Evolutionary conservation across 2,329 filamentous ascomycete species (phyloP).

Genomic region (Bimuria novae-zelandiae): DNA sequence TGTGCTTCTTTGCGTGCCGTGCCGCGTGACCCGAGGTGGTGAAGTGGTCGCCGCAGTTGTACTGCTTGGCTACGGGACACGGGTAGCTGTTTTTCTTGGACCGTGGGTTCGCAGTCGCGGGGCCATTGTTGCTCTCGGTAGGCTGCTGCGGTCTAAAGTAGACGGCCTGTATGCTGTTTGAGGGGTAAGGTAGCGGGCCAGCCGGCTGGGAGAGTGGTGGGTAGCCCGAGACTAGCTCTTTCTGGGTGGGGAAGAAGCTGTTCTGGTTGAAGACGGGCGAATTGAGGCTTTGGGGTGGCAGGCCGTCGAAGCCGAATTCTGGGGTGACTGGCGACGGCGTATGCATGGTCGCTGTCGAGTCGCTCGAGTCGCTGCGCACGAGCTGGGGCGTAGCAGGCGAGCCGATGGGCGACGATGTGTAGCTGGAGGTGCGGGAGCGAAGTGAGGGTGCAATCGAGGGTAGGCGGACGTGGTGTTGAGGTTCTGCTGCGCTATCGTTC

Average conservation of each 20-base stretch:
- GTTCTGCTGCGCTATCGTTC: conserved; percentile 52
- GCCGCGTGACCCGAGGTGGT: conserved; percentile 86
- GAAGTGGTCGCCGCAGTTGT: conserved; percentile 77
- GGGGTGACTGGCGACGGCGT: conserved; percentile 55
- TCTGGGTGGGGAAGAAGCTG: conserved; percentile 35
- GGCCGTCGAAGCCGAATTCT: conserved; percentile 39
- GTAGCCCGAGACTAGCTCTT: conserved; percentile 32
- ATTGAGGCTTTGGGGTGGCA: conserved; percentile 23
- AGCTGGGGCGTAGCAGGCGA: conserved; percentile 54
- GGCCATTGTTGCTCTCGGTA: conserved; percentile 11
- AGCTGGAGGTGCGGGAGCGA: conserved; percentile 49
- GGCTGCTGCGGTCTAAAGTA: conserved; percentile 26
- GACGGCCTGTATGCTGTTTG: conserved; percentile 18
- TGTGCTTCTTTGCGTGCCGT: conserved; percentile 83
- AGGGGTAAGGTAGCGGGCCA: conserved; percentile 29
- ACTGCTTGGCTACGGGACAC: conserved; percentile 72
- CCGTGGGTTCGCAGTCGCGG: conserved; percentile 39
- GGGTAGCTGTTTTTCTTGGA: conserved; percentile 71
- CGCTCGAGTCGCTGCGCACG: conserved; percentile 52
- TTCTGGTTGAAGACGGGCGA: conserved; percentile 35
- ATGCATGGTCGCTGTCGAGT: conserved; percentile 48
- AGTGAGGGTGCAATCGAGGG: conserved; percentile 43
- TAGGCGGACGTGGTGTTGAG: conserved; percentile 39
- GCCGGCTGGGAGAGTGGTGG: conserved; percentile 29
- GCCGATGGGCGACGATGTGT: conserved; percentile 52